Evolutionary conservation across 768 basidiomycete species (phyloP), one percentile per base, ranked within the genome.

Genomic region (Astraeus odoratus): DNA sequence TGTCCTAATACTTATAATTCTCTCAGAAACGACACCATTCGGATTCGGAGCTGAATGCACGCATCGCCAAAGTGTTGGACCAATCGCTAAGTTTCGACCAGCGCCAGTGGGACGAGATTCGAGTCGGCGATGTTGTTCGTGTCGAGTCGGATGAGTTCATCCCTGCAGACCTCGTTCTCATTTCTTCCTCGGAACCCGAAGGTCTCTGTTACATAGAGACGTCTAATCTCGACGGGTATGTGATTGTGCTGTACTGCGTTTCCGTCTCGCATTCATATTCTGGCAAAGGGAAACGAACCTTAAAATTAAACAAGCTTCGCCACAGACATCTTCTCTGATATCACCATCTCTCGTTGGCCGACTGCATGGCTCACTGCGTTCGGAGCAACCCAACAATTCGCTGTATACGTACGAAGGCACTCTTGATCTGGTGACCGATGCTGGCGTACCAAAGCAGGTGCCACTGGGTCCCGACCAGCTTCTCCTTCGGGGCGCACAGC

Each of bases 201-300:
- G 93, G 96, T 0, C 70, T 98, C 37, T 97, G 95, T 54, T 99
- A 97, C 60, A 90, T 98, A 50, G 96, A 99, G 65, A 99, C 96
- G 0, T 87, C 89, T 6, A 99, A 99, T 63, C 75, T 99, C 22
- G 96, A 99, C 57, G 96, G 95, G 92, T 94, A 72, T 53, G 68
- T 53, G 13, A 29, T 31, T 13, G 9, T 18, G 24, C 20, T 13
- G 35, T 7, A 4, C n/a, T 25, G 10, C 33, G 39, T 43, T 47
- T 1, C 18, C 3, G 3, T 12, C 1, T 1, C 20, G 27, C 25
- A 13, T 1, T 39, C 49, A 55, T 24, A 44, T 6, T 1, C 37
- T 13, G 19, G 9, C 9, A 1, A 54, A 92, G 92, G 20, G 96
- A 98, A 70, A 99, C 96, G 4, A 98, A 98, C 58, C 76, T 99